phyloP scores from a whole-genome alignment of 2,329 filamentous ascomycete species.

The Phyllosticta capitalensis region DNA sequence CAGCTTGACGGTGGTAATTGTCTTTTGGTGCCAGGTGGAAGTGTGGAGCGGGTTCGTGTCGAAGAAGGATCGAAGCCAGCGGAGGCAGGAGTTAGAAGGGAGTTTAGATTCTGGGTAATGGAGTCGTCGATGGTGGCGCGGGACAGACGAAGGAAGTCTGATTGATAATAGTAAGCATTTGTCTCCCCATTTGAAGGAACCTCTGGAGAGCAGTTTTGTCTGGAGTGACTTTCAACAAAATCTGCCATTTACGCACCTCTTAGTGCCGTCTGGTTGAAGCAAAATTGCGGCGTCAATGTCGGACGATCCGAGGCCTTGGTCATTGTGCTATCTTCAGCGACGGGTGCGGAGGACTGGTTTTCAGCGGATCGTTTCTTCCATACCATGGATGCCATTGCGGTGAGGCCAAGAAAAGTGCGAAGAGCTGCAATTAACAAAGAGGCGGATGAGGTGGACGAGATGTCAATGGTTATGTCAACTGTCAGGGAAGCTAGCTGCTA shows the following conservation, averaged over 20 bases:
- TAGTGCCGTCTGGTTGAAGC: constrained; percentile 42
- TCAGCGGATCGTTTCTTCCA: constrained; percentile 3
- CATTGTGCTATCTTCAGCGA: constrained; percentile 21
- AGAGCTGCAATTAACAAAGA: neutral
- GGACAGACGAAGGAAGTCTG: constrained; percentile 86
- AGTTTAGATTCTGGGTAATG: constrained; percentile 88
- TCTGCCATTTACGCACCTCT: constrained; percentile 28
- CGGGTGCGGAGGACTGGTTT: neutral
- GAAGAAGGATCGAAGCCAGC: constrained; percentile 70
- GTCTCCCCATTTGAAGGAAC: too few species aligned
- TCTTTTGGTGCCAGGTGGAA: constrained; percentile 35
- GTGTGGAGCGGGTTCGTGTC: constrained; percentile 53
- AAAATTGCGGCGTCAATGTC: constrained; percentile 39
- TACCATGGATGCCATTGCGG: constrained; percentile 11
- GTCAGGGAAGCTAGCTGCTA: neutral
- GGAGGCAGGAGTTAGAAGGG: constrained; percentile 65
- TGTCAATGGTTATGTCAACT: neutral
- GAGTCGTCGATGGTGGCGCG: constrained; percentile 82
- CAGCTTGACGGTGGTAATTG: constrained; percentile 57
- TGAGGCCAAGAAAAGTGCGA: constrained; percentile 10
- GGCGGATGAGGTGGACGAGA: too few species aligned
- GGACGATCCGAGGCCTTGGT: constrained; percentile 33
- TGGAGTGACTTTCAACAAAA: too few species aligned
- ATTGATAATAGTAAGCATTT: neutral
- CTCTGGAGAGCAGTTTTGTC: neutral